A percentile compares a stretch with the other conserved stretches of the same genome.
Evolutionary conservation across 2,329 filamentous ascomycete genomes (phyloP).

Genomic region (Colletotrichum scovillei): DNA sequence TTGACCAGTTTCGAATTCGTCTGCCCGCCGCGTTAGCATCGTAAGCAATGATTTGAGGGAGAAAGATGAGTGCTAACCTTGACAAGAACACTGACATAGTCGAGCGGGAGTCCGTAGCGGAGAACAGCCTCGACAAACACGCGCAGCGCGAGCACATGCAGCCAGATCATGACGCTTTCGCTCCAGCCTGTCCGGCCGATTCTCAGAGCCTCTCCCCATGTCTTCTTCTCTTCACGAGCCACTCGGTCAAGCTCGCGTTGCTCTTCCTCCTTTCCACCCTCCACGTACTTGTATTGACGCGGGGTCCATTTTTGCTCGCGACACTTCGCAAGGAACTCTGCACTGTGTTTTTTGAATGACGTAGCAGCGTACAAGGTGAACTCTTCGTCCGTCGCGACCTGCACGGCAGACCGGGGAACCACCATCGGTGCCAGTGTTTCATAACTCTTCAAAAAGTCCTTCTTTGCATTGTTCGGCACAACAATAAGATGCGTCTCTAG

Average conservation of each 20-base stretch:
- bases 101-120: slow-evolving; percentile 90
- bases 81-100: slow-evolving; percentile 87
- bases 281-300: slow-evolving; percentile 91
- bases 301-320: slow-evolving; percentile 95
- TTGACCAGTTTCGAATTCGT: slow-evolving; percentile 84
- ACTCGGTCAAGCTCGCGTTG: slow-evolving; percentile 86
- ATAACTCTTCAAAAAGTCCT: slow-evolving; percentile 90
- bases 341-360: slow-evolving; percentile 90
- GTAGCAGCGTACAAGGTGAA: slow-evolving; percentile 90
- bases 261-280: slow-evolving; percentile 91
- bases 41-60: not conserved
- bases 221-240: slow-evolving; percentile 85
- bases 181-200: slow-evolving; percentile 93
- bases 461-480: slow-evolving; percentile 81
- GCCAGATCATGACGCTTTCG: slow-evolving; percentile 95
- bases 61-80: slow-evolving; percentile 71
- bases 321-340: slow-evolving; percentile 91
- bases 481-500: slow-evolving; percentile 95
- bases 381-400: slow-evolving; percentile 88
- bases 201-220: slow-evolving; percentile 91
- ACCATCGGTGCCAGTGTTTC: slow-evolving; percentile 92
- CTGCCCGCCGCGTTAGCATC: slow-evolving; percentile 57
- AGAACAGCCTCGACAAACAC: slow-evolving; percentile 99
- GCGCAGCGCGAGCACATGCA: slow-evolving; percentile 88
- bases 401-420: slow-evolving; percentile 85